These are phyloP conservation scores for Cladosporium sp. DNA, from an alignment of 2,329 filamentous ascomycete genomes.

Conservation along the genomic window DNA sequence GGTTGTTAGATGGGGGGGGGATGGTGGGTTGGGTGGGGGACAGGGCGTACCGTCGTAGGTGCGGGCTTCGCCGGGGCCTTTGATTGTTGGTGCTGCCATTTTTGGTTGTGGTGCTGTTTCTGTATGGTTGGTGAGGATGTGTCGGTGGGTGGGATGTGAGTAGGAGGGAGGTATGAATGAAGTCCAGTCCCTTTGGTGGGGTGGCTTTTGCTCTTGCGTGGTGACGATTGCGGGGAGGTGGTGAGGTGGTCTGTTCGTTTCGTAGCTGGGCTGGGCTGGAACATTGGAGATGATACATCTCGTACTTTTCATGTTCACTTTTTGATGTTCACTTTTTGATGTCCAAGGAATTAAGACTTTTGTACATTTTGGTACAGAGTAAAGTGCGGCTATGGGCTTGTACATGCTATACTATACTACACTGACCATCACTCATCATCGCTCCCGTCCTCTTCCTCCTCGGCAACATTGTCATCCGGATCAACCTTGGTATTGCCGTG, in stretches of 20 bases:
- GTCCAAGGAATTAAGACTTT: too few relatives aligned
- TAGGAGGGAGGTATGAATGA: background rate
- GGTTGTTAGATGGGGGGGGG: slow-evolving; percentile 40
- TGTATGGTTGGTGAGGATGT: background rate
- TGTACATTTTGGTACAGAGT: too few relatives aligned
- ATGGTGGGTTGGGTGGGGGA: background rate
- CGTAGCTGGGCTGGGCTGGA: too few relatives aligned
- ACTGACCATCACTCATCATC: slow-evolving; percentile 2
- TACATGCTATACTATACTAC: too few relatives aligned
- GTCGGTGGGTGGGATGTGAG: background rate
- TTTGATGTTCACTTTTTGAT: too few relatives aligned
- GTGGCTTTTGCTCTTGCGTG: slow-evolving; percentile 4
- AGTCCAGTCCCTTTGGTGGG: too few relatives aligned
- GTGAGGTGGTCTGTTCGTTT: too few relatives aligned
- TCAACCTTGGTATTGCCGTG: slow-evolving; percentile 19
- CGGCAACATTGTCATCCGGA: slow-evolving; percentile 15
- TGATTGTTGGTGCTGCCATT: slow-evolving; percentile 7
- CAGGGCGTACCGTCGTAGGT: slow-evolving; percentile 8
- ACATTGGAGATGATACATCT: too few relatives aligned
- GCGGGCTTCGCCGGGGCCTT: slow-evolving; percentile 13
- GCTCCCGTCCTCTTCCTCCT: slow-evolving; percentile 2
- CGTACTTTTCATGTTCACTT: too few relatives aligned
- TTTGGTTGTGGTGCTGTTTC: background rate
- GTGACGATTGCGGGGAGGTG: background rate
- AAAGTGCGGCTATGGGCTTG: too few relatives aligned